These are phyloP conservation scores for Agapanthus africanus DNA, from an alignment of 106 monocot species.

Conservation along the genomic window DNA sequence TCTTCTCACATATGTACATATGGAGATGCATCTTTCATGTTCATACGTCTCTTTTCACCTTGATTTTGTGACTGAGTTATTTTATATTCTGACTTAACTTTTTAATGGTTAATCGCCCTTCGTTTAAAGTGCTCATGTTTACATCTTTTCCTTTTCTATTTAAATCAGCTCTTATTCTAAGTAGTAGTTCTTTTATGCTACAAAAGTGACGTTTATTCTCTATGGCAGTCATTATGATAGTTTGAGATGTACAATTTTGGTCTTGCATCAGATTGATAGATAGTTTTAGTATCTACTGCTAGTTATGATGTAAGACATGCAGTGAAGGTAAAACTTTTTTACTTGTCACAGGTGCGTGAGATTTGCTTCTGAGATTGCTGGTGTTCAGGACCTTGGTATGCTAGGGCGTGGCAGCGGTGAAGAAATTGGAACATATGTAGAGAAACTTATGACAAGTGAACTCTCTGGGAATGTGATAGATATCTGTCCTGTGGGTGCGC, in stretches of 20 bases:
- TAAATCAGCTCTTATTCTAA: background rate
- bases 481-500: slow-evolving; percentile 98
- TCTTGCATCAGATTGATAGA: background rate
- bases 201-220: background rate
- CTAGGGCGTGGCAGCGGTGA: slow-evolving; percentile 99
- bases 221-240: background rate
- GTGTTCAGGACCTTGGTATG: slow-evolving; percentile 98
- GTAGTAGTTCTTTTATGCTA: background rate
- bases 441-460: slow-evolving; percentile 99
- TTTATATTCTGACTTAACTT: no score
- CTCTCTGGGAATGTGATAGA: slow-evolving; percentile 99
- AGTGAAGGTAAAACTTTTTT: background rate
- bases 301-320: background rate
- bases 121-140: background rate
- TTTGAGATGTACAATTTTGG: background rate
- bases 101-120: no score
- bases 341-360: slow-evolving; percentile 48
- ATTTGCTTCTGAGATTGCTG: slow-evolving; percentile 96
- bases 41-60: no score
- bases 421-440: slow-evolving; percentile 99
- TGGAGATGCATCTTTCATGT: no score
- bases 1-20: no score
- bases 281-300: background rate
- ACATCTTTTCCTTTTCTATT: background rate
- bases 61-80: no score